Evolutionary conservation across 164 flowering plant genomes (phyloP), one percentile per base, ranked within the genome.

Genomic region (Cinnamomum chago): DNA sequence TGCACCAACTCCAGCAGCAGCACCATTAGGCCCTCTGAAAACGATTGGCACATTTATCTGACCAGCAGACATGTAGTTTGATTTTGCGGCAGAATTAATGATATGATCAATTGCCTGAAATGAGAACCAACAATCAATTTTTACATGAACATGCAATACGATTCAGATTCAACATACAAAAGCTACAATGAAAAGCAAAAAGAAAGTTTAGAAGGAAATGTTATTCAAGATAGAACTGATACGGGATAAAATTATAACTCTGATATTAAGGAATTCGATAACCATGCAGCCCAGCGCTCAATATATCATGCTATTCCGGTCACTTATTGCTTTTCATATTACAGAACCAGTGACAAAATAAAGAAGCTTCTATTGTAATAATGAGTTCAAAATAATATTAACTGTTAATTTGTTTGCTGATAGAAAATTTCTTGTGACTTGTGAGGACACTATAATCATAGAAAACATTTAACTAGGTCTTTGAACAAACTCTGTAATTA

Each of bases 1-100:
- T 30, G 99, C 97, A 80, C 94, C 99, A 87, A 95, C 99, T 75
- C 99, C 99, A 76, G 98, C 95, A 77, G 99, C 99, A 78, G 97
- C 94, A 65, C 97, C 97, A 85, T 95, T 95, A 58, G 98, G 98
- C 47, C 97, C 99, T 84, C 97, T 88, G 72, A 95, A 95, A 71
- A 91, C 99, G 79, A 95, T 92, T 10, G 97, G 97, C 20, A 93
- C 99, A 51, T 76, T 35, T 70, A 95, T 84, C 68, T 90, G 91
- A 24, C 97, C 97, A 76, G 94, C 91, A 75, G 99, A 95, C 99
- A 95, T 95, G 80, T 95, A 95, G 83, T 87, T 86, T 70, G 95
- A 83, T 75, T 93, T 95, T 58, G 98, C 99, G 77, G 99, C 97
- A 78, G 99, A 95, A 77, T 95, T 93, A 40, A 95, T 93, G 52